phyloP scores from a whole-genome alignment of 257 asterid species.

The Solanum megistacrolobum region DNA sequence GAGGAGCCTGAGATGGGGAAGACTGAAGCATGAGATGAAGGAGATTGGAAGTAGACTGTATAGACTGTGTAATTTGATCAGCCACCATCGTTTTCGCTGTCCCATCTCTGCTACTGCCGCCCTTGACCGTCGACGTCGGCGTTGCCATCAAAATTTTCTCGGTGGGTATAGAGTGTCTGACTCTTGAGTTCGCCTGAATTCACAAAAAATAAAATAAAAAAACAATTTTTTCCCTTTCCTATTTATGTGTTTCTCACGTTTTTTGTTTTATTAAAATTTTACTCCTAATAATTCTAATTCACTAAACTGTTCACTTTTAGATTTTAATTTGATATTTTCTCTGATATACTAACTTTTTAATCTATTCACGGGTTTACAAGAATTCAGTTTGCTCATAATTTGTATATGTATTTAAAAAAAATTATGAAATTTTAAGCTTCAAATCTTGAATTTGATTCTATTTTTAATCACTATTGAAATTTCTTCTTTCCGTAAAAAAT shows the following conservation, averaged over 20 bases:
- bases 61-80: slow-evolving; percentile 77
- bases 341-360: too few relatives aligned
- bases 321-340: too few relatives aligned
- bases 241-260: background rate
- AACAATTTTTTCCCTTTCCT: background rate
- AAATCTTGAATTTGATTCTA: too few relatives aligned
- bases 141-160: background rate
- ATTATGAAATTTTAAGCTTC: too few relatives aligned
- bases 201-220: background rate
- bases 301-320: too few relatives aligned
- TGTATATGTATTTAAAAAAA: too few relatives aligned
- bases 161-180: background rate
- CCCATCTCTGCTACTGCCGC: slow-evolving; percentile 33
- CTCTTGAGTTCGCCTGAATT: background rate
- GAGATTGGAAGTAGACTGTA: slow-evolving; percentile 80
- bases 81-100: slow-evolving; percentile 52
- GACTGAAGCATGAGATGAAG: slow-evolving; percentile 86
- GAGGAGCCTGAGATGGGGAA: slow-evolving; percentile 13
- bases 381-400: background rate
- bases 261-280: background rate
- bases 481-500: too few relatives aligned
- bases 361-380: background rate
- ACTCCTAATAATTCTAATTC: background rate
- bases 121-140: background rate
- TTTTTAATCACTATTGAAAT: too few relatives aligned